A percentile compares a stretch with the other conserved stretches of the same genome.
Conservation (phyloP, 2,329 filamentous ascomycete genomes). For the Aureobasidium subglaciale region DNA sequence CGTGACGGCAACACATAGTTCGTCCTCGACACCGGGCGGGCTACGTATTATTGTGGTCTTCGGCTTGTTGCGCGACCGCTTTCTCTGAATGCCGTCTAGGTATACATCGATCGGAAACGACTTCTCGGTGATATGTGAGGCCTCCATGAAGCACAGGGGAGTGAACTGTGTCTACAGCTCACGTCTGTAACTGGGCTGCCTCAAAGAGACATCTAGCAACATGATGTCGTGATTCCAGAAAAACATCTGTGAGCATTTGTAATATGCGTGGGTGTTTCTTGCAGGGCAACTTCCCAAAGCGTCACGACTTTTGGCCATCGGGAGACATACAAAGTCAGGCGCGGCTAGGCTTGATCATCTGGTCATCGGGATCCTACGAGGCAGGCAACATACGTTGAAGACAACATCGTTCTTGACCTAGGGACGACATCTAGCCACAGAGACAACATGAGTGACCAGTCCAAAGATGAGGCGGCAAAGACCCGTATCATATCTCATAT, state of each 20-base stretch:
- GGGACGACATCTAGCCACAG: background rate
- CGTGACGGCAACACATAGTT: background rate
- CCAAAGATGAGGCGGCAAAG: constrained; percentile 45
- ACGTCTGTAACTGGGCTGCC: too few relatives aligned
- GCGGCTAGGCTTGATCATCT: background rate
- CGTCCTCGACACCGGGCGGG: background rate
- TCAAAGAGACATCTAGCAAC: too few relatives aligned
- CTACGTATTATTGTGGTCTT: background rate
- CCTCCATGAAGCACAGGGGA: too few relatives aligned
- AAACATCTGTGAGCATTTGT: too few relatives aligned
- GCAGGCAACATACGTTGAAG: background rate
- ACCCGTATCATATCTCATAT: constrained; percentile 70
- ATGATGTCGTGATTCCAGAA: too few relatives aligned
- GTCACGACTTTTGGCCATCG: constrained; percentile 7
- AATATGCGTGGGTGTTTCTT: too few relatives aligned
- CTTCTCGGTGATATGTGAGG: too few relatives aligned
- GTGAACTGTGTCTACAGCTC: too few relatives aligned
- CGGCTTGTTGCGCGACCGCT: background rate
- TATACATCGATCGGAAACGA: too few relatives aligned
- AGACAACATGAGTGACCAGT: constrained; percentile 18
- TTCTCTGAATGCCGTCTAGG: too few relatives aligned
- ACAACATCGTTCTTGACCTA: background rate
- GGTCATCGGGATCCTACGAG: background rate
- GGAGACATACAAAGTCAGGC: background rate
- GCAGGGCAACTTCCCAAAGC: too few relatives aligned